Evolutionary conservation across 2,329 filamentous ascomycete genomes (phyloP).

Genomic region (Periconia digitata): DNA sequence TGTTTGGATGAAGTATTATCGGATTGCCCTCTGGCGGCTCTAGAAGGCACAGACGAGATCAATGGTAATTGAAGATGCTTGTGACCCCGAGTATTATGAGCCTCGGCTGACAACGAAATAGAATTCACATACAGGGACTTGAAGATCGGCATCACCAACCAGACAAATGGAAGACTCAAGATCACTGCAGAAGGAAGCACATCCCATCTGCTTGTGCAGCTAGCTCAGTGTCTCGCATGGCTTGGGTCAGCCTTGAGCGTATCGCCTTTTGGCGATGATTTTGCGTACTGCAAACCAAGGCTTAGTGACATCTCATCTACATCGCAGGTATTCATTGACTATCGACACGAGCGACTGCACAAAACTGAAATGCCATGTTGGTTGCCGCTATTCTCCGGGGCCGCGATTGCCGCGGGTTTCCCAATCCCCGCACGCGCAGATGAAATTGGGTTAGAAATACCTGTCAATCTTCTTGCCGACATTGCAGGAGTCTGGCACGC

Average conservation of each 20-base stretch:
- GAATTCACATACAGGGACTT: not conserved
- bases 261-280: slow-evolving; percentile 10
- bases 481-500: slow-evolving; percentile 14
- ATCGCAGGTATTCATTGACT: slow-evolving; percentile 1
- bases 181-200: not conserved
- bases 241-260: slow-evolving; percentile 11
- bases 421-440: slow-evolving; percentile 12
- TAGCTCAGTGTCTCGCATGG: slow-evolving; percentile 16
- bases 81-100: not conserved
- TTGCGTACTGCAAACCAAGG: slow-evolving; percentile 8
- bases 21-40: not conserved
- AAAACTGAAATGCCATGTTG: slow-evolving; percentile 13
- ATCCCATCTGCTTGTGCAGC: slow-evolving; percentile 2
- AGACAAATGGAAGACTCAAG: not conserved
- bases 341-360: slow-evolving; percentile 6
- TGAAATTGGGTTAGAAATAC: slow-evolving; percentile 17
- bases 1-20: slow-evolving; percentile 2
- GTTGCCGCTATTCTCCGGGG: slow-evolving; percentile 15
- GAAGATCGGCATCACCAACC: not conserved
- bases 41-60: not conserved
- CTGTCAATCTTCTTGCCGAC: slow-evolving; percentile 12
- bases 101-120: not conserved
- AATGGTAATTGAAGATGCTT: not conserved
- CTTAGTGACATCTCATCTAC: not conserved
- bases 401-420: slow-evolving; percentile 15